Evolutionary conservation across 2,329 filamentous ascomycete genomes (phyloP), one percentile per base, ranked within the genome.

Genomic region (Fusarium sp.): DNA sequence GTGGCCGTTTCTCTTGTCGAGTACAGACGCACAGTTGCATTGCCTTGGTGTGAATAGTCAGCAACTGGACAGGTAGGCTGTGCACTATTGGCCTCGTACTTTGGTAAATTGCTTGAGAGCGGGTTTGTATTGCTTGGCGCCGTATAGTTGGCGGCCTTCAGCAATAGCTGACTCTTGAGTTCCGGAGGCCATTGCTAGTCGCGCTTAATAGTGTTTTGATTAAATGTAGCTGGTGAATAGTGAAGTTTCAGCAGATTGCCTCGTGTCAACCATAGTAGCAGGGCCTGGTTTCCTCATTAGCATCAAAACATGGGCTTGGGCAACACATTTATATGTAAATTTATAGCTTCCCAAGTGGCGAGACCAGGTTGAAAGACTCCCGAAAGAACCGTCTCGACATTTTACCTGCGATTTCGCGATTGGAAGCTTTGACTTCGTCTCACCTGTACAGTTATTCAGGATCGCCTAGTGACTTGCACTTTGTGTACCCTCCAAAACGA

Each of bases 31-130:
- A 84, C 8, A 77, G 62, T 33, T 76, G 80, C 80, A 83, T 83
- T 7, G 78, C 81, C 81, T 83, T 52, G 15, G n/a, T 81, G 29
- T 44, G 15, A 35, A 13, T n/a, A 41, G 61, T 74, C 31, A 74
- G 56, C 15, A 36, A 29, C 20, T 22, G 7, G 12, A 29, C 22
- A 3, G 6, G 38, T 27, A 25, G 27, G 38, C 8, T 18, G 17
- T 14, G 41, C 36, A 18, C 9, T 12, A 18, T n/a, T 38, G 39
- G 4, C 12, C 29, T 49, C 76, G 49, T 74, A 82, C 81, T 53
- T 75, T 75, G 17, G 82, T 83, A 65, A 83, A 83, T 36, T 79
- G 75, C 65, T 79, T 79, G 15, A 83, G 75, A 4, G 82, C 82
- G 22, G 73, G 72, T 55, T 78, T 81, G 72, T 80, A 83, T 36